Percentiles rank a stretch among this genome's conserved stretches.
Conservation (phyloP, 768 basidiomycete genomes). For the Mrakia gelida region DNA sequence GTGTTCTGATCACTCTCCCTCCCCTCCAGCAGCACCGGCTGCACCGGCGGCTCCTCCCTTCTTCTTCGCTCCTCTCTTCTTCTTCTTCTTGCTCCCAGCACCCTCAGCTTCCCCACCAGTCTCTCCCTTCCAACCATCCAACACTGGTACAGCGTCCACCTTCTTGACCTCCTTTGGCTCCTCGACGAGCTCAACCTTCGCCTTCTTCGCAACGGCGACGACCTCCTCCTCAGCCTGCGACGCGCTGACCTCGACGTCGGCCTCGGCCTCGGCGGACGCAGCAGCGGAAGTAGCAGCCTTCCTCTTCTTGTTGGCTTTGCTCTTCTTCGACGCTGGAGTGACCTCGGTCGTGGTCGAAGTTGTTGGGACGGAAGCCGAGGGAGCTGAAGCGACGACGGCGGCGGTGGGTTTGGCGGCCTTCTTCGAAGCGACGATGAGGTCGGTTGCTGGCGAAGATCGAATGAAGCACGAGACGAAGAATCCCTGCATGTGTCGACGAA, state of each 20-base stretch:
- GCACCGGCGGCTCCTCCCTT: conserved; percentile 33
- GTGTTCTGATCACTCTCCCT: background rate
- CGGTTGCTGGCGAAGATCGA: conserved; percentile 7
- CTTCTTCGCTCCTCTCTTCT: conserved; percentile 38
- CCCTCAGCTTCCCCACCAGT: conserved; percentile 33
- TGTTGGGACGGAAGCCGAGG: background rate
- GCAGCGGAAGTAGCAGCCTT: background rate
- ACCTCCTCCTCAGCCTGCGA: background rate
- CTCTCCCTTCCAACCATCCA: conserved; percentile 5
- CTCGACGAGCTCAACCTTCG: background rate
- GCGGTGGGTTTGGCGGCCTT: background rate
- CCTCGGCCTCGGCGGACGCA: background rate
- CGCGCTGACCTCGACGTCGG: background rate
- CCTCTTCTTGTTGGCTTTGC: conserved; percentile 6
- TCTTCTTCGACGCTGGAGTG: background rate
- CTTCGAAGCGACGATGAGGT: conserved; percentile 7
- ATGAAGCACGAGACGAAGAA: conserved; percentile 98
- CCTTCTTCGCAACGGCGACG: background rate
- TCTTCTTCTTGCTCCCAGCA: conserved; percentile 35
- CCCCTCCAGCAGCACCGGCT: conserved; percentile 33
- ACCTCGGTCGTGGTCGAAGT: background rate
- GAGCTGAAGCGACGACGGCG: background rate
- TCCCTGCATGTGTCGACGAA: conserved; percentile 47
- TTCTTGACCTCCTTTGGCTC: background rate
- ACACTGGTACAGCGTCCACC: background rate